Evolutionary conservation across 306 rosid species (phyloP).

Genomic region (Begonia masoniana): DNA sequence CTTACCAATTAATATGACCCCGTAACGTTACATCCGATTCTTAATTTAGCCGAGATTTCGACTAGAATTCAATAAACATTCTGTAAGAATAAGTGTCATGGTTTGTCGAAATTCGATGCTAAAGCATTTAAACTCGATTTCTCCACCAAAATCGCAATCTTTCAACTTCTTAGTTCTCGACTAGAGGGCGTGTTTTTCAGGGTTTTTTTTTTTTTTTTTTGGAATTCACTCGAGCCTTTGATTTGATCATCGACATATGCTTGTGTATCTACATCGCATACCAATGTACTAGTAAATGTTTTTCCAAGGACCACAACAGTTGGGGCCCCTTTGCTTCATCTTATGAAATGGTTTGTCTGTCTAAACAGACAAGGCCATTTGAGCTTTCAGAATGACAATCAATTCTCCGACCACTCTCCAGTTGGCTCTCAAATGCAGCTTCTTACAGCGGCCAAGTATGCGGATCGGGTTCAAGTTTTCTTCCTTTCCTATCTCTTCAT

Average conservation of each 20-base stretch:
- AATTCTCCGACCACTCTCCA: background rate
- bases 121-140: no score
- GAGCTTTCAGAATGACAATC: background rate
- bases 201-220: no score
- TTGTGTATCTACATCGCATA: background rate
- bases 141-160: background rate
- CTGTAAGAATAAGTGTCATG: no score
- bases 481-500: background rate
- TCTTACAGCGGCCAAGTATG: background rate
- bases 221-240: background rate
- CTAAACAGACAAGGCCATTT: background rate
- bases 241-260: background rate
- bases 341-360: slow-evolving; percentile 10
- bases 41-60: no score
- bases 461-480: background rate
- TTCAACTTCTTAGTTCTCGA: background rate
- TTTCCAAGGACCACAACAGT: slow-evolving; percentile 1
- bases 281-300: slow-evolving; percentile 1
- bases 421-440: background rate
- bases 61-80: no score
- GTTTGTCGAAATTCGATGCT: no score
- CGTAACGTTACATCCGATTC: no score
- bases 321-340: slow-evolving; percentile 21
- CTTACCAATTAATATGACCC: no score
- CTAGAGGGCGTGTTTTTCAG: background rate